Percentiles rank a stretch among this genome's conserved stretches.
phyloP scores from a whole-genome alignment of 805 yeast genomes.

The Spathaspora girioi region DNA sequence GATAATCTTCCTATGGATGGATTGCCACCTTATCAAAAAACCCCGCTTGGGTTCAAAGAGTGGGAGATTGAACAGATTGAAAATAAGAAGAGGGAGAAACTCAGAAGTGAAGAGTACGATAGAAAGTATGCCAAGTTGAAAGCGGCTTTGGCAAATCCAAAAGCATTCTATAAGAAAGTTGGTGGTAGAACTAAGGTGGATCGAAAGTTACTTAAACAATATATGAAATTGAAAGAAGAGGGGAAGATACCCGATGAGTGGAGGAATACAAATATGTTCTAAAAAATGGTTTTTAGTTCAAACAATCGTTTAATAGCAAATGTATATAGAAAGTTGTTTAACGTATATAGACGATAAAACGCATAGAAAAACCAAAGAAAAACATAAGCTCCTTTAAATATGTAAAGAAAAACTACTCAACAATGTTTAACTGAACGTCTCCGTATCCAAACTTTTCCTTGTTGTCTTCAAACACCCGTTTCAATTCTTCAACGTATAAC shows the following conservation, averaged over 20 bases:
- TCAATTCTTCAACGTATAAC: slow-evolving; percentile 61
- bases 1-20: slow-evolving; percentile 34
- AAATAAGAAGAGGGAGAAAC: slow-evolving; percentile 11
- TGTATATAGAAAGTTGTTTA: not conserved
- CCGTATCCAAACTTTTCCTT: slow-evolving; percentile 52
- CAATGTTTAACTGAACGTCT: slow-evolving; percentile 44
- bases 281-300: not conserved
- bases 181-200: slow-evolving; percentile 32
- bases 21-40: slow-evolving; percentile 30
- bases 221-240: slow-evolving; percentile 24
- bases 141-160: slow-evolving; percentile 18
- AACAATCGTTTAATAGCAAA: no score
- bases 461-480: slow-evolving; percentile 62
- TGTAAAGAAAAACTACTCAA: slow-evolving; percentile 5
- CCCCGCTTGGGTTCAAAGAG: slow-evolving; percentile 25
- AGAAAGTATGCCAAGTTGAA: slow-evolving; percentile 19
- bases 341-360: not conserved
- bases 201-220: slow-evolving; percentile 30
- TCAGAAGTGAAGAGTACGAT: not conserved
- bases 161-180: slow-evolving; percentile 19
- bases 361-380: not conserved
- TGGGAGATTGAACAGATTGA: slow-evolving; percentile 30
- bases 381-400: not conserved
- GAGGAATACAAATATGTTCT: slow-evolving; percentile 9
- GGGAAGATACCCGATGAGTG: slow-evolving; percentile 15